Evolutionary conservation across 345 rosid species (phyloP), one percentile per base, ranked within the genome.

Genomic region (Citrus mangshanensis): DNA sequence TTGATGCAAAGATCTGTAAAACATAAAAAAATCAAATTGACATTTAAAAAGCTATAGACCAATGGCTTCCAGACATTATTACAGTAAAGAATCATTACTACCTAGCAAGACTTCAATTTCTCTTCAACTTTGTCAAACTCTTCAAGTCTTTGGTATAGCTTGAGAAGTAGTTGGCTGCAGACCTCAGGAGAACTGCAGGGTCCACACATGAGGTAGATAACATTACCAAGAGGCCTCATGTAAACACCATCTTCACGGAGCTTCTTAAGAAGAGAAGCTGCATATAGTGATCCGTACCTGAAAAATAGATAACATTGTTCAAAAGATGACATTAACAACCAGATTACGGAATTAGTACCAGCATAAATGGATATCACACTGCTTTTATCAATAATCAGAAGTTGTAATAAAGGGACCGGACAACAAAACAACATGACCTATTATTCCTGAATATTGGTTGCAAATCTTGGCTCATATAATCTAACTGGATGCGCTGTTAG

Each of bases 171-270:
- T 68, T 56, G 84, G n/a, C 68, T 66, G 90, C 98, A 96, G 75
- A 78, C 79, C 55, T 87, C 84, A 7, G 98, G 91, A 55, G 93
- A 75, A 14, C 97, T 89, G 77, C 94, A 93, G 71, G 99, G 98
- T 1, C 97, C 94, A 72, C 94, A 94, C 91, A 96, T 89, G 80
- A 96, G 88, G 80, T 96, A 96, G 19, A 96, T 84, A 25, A 94
- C 97, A 82, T 91, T 91, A 49, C 99, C 99, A 27, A 96, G 87
- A 66, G 98, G 97, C 64, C 97, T 89, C 87, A 74, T 81, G 90
- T 90, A 89, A 71, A 96, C 78, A 9, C 97, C 95, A 66, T 91
- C 99, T 75, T 86, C 89, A 0, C 91, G 88, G 77, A 94, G 95
- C 90, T 86, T 85, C 82, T 74, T 82, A 65, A 96, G 73, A 68